Evolutionary conservation across 768 basidiomycete genomes (phyloP), one percentile per base, ranked within the genome.

Genomic region (Podaxis carcinomalis): DNA sequence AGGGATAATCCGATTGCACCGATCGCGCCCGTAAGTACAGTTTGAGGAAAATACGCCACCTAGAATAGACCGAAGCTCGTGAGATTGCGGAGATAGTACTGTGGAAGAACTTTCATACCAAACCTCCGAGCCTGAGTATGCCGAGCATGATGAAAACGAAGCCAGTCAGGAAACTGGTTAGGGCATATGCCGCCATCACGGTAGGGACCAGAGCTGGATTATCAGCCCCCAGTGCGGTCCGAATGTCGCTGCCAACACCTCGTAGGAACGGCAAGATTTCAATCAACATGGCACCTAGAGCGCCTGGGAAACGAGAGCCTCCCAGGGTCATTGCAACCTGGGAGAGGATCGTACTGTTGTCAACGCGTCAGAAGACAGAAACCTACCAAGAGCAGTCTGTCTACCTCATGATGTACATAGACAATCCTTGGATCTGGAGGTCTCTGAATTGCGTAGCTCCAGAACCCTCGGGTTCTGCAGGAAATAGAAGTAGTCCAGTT

Each of bases 21-120:
- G 32, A 69, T 63, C 3, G 65, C 66, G 37, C 68, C 68, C 3
- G 65, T 68, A 16, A 69, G 66, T 1, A 69, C 68, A 0, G 67
- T 69, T 14, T 66, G 65, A 13, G 69, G 69, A 40, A 69, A 68
- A 39, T 69, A 69, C 11, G 62, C 67, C 25, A 69, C 69, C 69
- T 68, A 46, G 2, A 56, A n/a, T 37, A 25, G 54, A 32, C 47
- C 9, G 13, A 44, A 13, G 35, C 21, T 9, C 23, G 16, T 21
- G 23, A 13, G 19, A 28, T n/a, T n/a, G 36, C 32, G 39, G 36
- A 1, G n/a, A 10, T 5, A 27, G 19, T 16, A 21, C 42, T 44
- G 37, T 42, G 1, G 39, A 21, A 62, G n/a, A 32, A 14, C 3
- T 44, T 21, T 16, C 65, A 35, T 62, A 68, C 68, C 25, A 70